Conservation (phyloP, 768 basidiomycete genomes). For the Boletus edulis region DNA sequence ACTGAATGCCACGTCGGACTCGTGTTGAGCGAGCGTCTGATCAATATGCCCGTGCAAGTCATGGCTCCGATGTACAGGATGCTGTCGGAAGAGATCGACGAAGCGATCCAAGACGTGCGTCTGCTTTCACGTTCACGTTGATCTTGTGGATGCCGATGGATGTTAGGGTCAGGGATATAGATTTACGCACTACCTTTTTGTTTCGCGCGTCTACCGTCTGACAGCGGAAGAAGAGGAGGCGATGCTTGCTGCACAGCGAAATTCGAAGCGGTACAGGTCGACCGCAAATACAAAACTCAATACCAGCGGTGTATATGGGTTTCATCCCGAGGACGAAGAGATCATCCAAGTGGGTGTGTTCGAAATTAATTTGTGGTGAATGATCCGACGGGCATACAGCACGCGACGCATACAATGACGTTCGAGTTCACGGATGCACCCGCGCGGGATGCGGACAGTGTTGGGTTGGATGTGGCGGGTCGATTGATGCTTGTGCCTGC, state of each 20-base stretch:
- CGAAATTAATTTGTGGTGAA: background rate
- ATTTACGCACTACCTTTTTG: conserved; percentile 72
- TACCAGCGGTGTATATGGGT: conserved; percentile 53
- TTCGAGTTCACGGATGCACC: conserved; percentile 53
- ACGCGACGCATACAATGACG: conserved; percentile 18
- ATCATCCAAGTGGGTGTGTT: conserved; percentile 52
- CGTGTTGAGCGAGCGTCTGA: conserved; percentile 81
- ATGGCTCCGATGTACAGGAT: conserved; percentile 91
- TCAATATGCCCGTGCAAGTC: conserved; percentile 96
- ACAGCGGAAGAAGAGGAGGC: conserved; percentile 64
- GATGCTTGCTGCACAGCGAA: conserved; percentile 40
- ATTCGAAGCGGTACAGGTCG: conserved; percentile 38
- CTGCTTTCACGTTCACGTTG: background rate
- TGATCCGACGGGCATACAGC: conserved; percentile 4
- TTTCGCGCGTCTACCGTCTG: conserved; percentile 78
- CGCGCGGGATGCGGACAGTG: conserved; percentile 53
- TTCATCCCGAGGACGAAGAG: conserved; percentile 84
- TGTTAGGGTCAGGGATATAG: conserved; percentile 55
- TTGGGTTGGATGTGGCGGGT: conserved; percentile 70
- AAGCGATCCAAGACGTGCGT: conserved; percentile 64
- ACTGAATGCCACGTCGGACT: conserved; percentile 59
- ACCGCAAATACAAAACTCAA: background rate
- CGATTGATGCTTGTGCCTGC: conserved; percentile 62
- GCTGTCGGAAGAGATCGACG: conserved; percentile 79
- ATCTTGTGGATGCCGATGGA: background rate